A percentile compares a stretch with the other conserved stretches of the same genome.
Evolutionary conservation across 805 yeast genomes (phyloP).

Genomic region (Yarrowia hollandica): DNA sequence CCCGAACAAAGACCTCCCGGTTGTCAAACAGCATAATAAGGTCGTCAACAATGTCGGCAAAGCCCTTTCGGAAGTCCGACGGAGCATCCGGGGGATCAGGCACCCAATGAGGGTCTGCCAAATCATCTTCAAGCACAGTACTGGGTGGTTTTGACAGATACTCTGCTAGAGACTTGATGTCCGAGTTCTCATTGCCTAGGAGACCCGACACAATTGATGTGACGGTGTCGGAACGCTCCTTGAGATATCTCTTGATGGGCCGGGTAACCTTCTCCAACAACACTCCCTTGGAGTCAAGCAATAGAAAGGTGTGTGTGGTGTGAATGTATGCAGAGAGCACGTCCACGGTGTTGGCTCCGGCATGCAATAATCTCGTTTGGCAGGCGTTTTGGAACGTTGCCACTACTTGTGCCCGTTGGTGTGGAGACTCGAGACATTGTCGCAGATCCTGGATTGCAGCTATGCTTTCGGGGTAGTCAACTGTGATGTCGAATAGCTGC

Average conservation of each 20-base stretch:
- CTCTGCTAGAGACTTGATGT: slow-evolving; percentile 53
- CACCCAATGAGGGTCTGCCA: slow-evolving; percentile 59
- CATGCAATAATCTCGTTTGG: slow-evolving; percentile 57
- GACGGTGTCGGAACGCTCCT: slow-evolving; percentile 72
- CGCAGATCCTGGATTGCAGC: slow-evolving; percentile 60
- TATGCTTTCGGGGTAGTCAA: slow-evolving; percentile 53
- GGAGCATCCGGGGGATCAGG: slow-evolving; percentile 91
- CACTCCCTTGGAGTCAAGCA: slow-evolving; percentile 86
- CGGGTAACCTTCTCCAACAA: slow-evolving; percentile 73
- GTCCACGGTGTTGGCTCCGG: slow-evolving; percentile 77
- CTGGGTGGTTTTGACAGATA: slow-evolving; percentile 46
- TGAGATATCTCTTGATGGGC: slow-evolving; percentile 71
- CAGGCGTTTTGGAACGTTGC: slow-evolving; percentile 51
- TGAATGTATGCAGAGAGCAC: slow-evolving; percentile 68
- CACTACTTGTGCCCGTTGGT: slow-evolving; percentile 56
- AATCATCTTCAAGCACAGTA: slow-evolving; percentile 43
- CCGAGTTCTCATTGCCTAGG: slow-evolving; percentile 48
- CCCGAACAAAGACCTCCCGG: slow-evolving; percentile 63
- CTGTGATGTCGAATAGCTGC: slow-evolving; percentile 62
- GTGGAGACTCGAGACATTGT: slow-evolving; percentile 49
- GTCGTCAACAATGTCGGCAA: slow-evolving; percentile 67
- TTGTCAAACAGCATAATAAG: slow-evolving; percentile 71
- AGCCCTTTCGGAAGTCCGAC: slow-evolving; percentile 69
- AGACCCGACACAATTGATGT: slow-evolving; percentile 69
- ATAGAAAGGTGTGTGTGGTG: slow-evolving; percentile 66